Evolutionary conservation across 1,284 basidiomycete genomes (phyloP), one percentile per base, ranked within the genome.

Genomic region (Bondarzewia mesenterica): DNA sequence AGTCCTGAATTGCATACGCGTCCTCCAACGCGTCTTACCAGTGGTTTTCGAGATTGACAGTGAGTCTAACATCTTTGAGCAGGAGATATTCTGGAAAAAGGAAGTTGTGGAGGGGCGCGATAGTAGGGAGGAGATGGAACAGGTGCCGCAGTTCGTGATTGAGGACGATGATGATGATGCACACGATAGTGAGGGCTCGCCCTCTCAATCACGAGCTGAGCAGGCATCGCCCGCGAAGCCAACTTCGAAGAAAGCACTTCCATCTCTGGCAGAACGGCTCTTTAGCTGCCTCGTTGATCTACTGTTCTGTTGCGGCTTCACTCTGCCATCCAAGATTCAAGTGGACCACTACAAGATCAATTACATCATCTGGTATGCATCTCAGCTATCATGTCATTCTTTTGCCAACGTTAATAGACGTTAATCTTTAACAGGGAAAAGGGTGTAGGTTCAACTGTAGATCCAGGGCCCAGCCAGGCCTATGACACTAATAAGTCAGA

Each of bases 271-370:
- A 1, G 89, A 93, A 60, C 75, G 78, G 52, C 68, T 95, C 22
- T 86, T 94, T 57, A 79, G 75, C 56, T 82, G 82, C 52, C 69
- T 89, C 6, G 77, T 92, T 52, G 92, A 95, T 61, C 71, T 95
- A 23, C 65, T 94, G 35, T 96, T 94, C 65, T 92, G 89, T 60
- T 93, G 89, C 57, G 91, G 89, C 10, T 94, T 95, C 61, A 94
- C 89, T 1, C 70, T 95, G 14, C 89, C 92, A 5, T 77, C 78
- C 27, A 83, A 78, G 60, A 74, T 90, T 35, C 82, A 87, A 59
- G 79, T 83, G 36, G 85, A 88, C 60, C 80, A 84, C 55, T 77
- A 92, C 62, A 92, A 93, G 67, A 86, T 95, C 51, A 89, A 90
- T 63, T 86, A 89, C 68, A 71, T 85, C 15, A 91, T 89, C 44